Conservation (phyloP, 805 yeast genomes). For the Starmerella etchellsii region DNA sequence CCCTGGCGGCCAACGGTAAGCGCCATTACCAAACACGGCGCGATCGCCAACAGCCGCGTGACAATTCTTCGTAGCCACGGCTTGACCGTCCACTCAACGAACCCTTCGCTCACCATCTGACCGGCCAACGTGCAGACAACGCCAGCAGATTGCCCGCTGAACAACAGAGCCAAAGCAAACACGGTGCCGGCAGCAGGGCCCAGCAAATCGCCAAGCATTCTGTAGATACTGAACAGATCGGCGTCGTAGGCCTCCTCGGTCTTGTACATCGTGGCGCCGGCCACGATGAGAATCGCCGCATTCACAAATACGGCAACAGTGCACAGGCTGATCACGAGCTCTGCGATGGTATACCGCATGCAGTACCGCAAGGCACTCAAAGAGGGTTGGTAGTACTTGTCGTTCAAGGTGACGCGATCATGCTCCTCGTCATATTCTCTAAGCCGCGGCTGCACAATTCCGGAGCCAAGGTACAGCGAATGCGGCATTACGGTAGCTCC, state of each 20-base stretch:
- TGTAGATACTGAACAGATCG: slow-evolving; percentile 69
- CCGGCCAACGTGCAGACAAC: slow-evolving; percentile 89
- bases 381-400: slow-evolving; percentile 48
- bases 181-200: slow-evolving; percentile 80
- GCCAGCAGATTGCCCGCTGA: slow-evolving; percentile 92
- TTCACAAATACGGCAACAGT: slow-evolving; percentile 88
- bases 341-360: slow-evolving; percentile 69
- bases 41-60: slow-evolving; percentile 71
- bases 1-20: slow-evolving; percentile 69
- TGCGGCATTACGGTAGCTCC: slow-evolving; percentile 98
- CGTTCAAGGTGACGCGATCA: slow-evolving; percentile 9
- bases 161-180: slow-evolving; percentile 76
- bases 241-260: slow-evolving; percentile 61
- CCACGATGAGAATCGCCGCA: slow-evolving; percentile 77
- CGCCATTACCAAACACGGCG: slow-evolving; percentile 73
- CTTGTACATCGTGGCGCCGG: slow-evolving; percentile 68
- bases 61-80: slow-evolving; percentile 72
- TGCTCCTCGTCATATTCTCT: slow-evolving; percentile 55
- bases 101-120: slow-evolving; percentile 88
- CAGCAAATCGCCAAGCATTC: slow-evolving; percentile 52
- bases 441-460: slow-evolving; percentile 74
- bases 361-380: slow-evolving; percentile 68
- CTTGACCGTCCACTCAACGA: slow-evolving; percentile 61
- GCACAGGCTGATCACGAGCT: slow-evolving; percentile 66
- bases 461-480: slow-evolving; percentile 71